Conservation (phyloP, 352 stramenopile genomes). For the Phytopythium vexans region DNA sequence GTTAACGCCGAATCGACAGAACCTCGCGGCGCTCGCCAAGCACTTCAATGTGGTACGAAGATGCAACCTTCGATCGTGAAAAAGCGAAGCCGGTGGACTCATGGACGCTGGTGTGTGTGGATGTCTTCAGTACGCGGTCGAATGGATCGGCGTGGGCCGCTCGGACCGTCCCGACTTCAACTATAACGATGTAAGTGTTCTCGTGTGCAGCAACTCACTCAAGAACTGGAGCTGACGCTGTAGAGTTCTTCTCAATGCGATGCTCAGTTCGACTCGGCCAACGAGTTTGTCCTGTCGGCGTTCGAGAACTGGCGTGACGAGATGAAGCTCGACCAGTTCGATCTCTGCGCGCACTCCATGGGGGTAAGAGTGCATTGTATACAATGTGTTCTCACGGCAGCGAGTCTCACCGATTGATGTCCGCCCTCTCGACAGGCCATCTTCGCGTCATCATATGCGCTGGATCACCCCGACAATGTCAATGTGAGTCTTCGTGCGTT, state of each 20-base stretch:
- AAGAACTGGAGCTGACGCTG: slow-evolving; percentile 1
- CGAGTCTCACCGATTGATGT: background rate
- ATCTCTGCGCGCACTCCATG: slow-evolving; percentile 82
- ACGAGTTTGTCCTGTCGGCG: slow-evolving; percentile 62
- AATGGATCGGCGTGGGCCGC: slow-evolving; percentile 80
- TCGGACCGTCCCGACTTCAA: slow-evolving; percentile 77
- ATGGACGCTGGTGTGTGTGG: background rate
- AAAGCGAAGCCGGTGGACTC: no score
- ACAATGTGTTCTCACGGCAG: background rate
- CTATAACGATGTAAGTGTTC: slow-evolving; percentile 52
- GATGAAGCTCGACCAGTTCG: slow-evolving; percentile 61
- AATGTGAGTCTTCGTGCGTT: slow-evolving; percentile 30
- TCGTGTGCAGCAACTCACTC: no score
- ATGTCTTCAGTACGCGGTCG: slow-evolving; percentile 63
- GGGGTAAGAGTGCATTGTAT: slow-evolving; percentile 32
- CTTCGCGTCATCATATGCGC: slow-evolving; percentile 72
- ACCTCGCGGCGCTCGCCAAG: slow-evolving; percentile 65
- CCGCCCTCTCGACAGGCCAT: slow-evolving; percentile 44
- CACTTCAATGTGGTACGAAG: slow-evolving; percentile 81
- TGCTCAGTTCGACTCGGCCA: slow-evolving; percentile 67
- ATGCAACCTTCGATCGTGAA: background rate
- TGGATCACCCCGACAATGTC: slow-evolving; percentile 57
- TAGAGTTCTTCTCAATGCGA: background rate
- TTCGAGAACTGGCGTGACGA: slow-evolving; percentile 82
- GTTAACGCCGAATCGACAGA: slow-evolving; percentile 30